Evolutionary conservation across 495 filamentous ascomycete genomes (phyloP).

Genomic region (Neurospora sp.): DNA sequence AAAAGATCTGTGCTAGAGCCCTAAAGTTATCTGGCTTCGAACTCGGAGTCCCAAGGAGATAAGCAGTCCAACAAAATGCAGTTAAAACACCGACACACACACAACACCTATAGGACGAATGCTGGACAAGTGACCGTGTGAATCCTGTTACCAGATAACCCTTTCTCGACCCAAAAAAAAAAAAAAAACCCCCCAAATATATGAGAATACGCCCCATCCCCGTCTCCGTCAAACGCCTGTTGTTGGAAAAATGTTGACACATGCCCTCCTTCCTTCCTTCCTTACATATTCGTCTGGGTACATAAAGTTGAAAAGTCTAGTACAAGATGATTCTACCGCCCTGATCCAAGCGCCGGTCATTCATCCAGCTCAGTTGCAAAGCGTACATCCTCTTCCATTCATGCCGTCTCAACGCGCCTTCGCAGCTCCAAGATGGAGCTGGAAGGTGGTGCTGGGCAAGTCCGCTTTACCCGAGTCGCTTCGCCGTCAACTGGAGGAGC

Average conservation of each 20-base stretch:
- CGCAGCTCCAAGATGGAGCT: slow-evolving; percentile 13
- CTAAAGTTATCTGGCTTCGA: background rate
- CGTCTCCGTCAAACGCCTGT: slow-evolving; percentile 16
- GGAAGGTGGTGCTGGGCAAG: slow-evolving; percentile 4
- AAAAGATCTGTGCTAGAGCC: background rate
- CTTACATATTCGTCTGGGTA: background rate
- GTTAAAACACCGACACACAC: background rate
- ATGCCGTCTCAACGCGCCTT: slow-evolving; percentile 17
- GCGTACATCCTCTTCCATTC: background rate
- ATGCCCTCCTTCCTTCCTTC: background rate
- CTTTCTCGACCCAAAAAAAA: background rate
- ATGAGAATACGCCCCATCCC: background rate
- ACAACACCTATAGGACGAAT: background rate
- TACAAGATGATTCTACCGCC: slow-evolving; percentile 5
- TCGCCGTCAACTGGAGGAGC: slow-evolving; percentile 4
- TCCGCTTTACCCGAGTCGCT: slow-evolving; percentile 5
- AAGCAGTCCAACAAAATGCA: background rate
- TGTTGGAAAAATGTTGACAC: slow-evolving; percentile 8
- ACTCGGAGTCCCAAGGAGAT: background rate
- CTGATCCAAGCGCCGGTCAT: background rate
- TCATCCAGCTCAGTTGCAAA: background rate
- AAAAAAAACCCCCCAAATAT: background rate
- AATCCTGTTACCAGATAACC: background rate
- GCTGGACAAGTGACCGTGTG: background rate
- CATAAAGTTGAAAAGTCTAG: slow-evolving; percentile 4